phyloP scores from a whole-genome alignment of 1,284 basidiomycete species.

The Ceratobasidium sp. region DNA sequence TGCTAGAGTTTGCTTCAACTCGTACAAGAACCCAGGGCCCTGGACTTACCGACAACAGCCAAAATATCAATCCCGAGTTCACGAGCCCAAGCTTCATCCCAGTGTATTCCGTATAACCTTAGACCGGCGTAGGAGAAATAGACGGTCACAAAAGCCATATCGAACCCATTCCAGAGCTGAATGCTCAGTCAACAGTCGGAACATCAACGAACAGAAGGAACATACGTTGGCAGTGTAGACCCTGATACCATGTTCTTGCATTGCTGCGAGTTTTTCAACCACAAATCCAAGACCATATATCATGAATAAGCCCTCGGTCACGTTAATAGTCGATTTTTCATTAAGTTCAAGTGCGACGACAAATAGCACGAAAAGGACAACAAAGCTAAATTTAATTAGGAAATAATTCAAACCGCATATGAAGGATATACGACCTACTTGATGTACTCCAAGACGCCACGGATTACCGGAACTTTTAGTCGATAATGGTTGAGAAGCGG shows the following conservation, averaged over 20 bases:
- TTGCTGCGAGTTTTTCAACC: slow-evolving; percentile 88
- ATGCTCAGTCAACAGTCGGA: background rate
- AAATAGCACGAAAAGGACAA: slow-evolving; percentile 82
- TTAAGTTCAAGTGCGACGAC: slow-evolving; percentile 79
- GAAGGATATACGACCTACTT: slow-evolving; percentile 59
- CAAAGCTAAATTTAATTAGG: slow-evolving; percentile 70
- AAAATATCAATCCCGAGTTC: slow-evolving; percentile 73
- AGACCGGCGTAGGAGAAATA: slow-evolving; percentile 76
- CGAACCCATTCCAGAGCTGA: slow-evolving; percentile 79
- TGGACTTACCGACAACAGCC: slow-evolving; percentile 39
- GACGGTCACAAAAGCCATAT: slow-evolving; percentile 81
- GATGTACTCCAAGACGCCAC: slow-evolving; percentile 83
- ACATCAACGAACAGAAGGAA: background rate
- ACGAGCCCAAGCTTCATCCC: slow-evolving; percentile 63
- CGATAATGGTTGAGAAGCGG: slow-evolving; percentile 92
- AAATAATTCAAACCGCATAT: background rate
- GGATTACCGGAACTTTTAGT: slow-evolving; percentile 89
- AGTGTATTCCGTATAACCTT: slow-evolving; percentile 72
- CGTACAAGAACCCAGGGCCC: background rate
- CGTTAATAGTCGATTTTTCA: slow-evolving; percentile 65
- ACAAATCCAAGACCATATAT: slow-evolving; percentile 85
- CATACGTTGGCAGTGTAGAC: slow-evolving; percentile 45
- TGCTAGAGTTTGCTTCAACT: slow-evolving; percentile 53
- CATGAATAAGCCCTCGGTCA: slow-evolving; percentile 75
- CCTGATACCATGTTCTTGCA: slow-evolving; percentile 90